phyloP scores from a whole-genome alignment of 495 filamentous ascomycete species.

The Xylaria venustula region DNA sequence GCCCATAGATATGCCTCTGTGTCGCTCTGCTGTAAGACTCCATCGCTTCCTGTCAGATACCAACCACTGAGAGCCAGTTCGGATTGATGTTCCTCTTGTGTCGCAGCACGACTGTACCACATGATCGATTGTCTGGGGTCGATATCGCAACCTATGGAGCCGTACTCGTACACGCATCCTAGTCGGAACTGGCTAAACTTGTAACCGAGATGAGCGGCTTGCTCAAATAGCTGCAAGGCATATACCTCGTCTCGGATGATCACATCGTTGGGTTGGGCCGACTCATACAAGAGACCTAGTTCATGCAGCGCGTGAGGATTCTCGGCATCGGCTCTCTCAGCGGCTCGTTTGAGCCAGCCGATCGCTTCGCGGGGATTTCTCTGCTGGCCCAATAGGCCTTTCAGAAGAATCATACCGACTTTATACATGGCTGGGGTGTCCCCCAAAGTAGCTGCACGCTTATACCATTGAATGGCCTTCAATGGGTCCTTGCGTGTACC shows the following conservation, averaged over 20 bases:
- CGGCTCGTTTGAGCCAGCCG: conserved; percentile 88
- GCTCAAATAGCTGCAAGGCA: conserved; percentile 73
- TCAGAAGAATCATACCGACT: conserved; percentile 91
- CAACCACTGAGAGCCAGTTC: conserved; percentile 92
- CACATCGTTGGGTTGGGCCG: conserved; percentile 62
- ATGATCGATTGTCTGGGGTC: conserved; percentile 81
- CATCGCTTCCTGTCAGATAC: conserved; percentile 91
- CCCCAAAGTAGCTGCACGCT: conserved; percentile 83
- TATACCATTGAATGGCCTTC: conserved; percentile 98
- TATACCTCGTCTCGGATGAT: conserved; percentile 79
- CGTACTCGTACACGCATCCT: conserved; percentile 87
- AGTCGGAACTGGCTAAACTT: conserved; percentile 92
- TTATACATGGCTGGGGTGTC: conserved; percentile 97
- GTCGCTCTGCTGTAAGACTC: conserved; percentile 86
- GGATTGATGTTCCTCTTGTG: conserved; percentile 91
- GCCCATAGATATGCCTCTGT: conserved; percentile 98
- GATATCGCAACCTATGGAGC: conserved; percentile 74
- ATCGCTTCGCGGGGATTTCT: conserved; percentile 81
- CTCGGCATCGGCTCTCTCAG: conserved; percentile 80
- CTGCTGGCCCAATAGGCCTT: conserved; percentile 90
- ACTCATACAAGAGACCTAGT: conserved; percentile 81
- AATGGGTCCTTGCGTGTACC: conserved; percentile 86
- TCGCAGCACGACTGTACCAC: conserved; percentile 90
- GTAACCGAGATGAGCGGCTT: conserved; percentile 89
- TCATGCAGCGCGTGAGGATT: conserved; percentile 97